These are phyloP conservation scores for Russula abietina DNA, from an alignment of 768 basidiomycete genomes.

Conservation along the genomic window DNA sequence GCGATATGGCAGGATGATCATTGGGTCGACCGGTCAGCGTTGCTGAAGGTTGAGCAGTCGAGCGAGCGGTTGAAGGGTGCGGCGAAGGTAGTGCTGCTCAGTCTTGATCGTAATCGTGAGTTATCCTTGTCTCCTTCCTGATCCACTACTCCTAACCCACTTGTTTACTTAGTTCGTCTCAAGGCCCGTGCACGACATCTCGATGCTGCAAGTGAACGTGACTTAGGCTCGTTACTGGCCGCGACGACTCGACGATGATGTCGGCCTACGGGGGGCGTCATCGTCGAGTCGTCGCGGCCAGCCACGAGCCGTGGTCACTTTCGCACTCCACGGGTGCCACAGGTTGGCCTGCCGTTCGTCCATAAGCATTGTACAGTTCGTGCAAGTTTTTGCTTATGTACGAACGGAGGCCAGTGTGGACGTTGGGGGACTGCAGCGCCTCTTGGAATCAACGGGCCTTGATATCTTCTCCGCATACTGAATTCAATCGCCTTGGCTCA, in stretches of 20 bases:
- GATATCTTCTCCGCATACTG: background rate
- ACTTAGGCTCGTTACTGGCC: slow-evolving; percentile 65
- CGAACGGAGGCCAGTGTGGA: slow-evolving; percentile 5
- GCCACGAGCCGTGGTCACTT: background rate
- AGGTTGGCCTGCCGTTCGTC: background rate
- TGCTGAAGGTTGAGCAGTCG: slow-evolving; percentile 42
- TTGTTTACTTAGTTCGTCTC: slow-evolving; percentile 58
- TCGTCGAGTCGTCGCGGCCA: background rate
- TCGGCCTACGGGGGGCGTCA: background rate
- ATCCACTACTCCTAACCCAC: background rate
- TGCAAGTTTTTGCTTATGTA: background rate
- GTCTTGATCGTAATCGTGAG: slow-evolving; percentile 88
- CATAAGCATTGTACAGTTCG: background rate
- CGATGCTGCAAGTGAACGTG: slow-evolving; percentile 79
- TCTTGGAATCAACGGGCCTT: background rate
- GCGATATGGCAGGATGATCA: slow-evolving; percentile 92
- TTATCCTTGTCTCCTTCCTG: background rate
- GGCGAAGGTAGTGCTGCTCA: slow-evolving; percentile 83
- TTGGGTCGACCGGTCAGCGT: slow-evolving; percentile 76
- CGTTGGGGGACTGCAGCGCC: background rate
- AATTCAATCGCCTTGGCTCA: background rate
- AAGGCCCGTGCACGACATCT: slow-evolving; percentile 86
- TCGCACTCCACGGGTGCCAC: background rate
- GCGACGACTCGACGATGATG: slow-evolving; percentile 29
- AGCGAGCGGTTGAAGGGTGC: slow-evolving; percentile 40